Conservation (phyloP, 108 stramenopile genomes). For the Nitzschia sp. region DNA sequence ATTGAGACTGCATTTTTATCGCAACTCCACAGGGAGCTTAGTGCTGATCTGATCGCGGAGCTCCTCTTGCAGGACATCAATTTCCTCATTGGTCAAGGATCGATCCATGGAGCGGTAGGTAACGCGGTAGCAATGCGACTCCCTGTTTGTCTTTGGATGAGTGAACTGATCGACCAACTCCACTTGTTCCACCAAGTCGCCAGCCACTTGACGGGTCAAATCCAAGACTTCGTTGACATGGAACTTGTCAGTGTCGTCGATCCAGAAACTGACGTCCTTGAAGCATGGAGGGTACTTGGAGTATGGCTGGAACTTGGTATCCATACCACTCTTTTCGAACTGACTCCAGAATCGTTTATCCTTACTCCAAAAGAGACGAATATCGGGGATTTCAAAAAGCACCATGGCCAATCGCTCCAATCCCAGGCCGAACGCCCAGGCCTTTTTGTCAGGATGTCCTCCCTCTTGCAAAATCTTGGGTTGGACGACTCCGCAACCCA, state of each 20-base stretch:
- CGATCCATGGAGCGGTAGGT: constrained; percentile 96
- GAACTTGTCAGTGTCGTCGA: constrained; percentile 35
- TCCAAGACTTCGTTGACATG: constrained; percentile 89
- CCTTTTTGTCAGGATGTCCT: constrained; percentile 27
- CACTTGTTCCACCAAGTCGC: constrained; percentile 91
- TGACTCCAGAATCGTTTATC: constrained; percentile 89
- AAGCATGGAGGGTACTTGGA: constrained; percentile 92
- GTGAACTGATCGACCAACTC: constrained; percentile 89
- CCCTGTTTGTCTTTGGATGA: constrained; percentile 87
- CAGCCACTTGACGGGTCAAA: constrained; percentile 85
- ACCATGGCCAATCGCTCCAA: constrained; percentile 97
- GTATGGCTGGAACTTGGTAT: constrained; percentile 85
- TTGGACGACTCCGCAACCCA: constrained; percentile 94
- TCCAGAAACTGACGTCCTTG: constrained; percentile 96
- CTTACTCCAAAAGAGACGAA: constrained; percentile 95
- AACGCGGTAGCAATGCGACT: constrained; percentile 88
- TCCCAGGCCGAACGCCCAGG: constrained; percentile 96
- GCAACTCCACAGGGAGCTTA: constrained; percentile 31
- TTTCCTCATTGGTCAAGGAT: constrained; percentile 93
- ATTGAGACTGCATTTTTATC: no score
- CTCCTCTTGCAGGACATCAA: constrained; percentile 86
- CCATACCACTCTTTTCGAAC: constrained; percentile 66
- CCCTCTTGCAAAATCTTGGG: constrained; percentile 54
- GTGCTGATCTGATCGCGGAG: constrained; percentile 43
- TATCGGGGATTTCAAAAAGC: constrained; percentile 93